Evolutionary conservation across 495 filamentous ascomycete species (phyloP).

Genomic region (Niebla homalea): DNA sequence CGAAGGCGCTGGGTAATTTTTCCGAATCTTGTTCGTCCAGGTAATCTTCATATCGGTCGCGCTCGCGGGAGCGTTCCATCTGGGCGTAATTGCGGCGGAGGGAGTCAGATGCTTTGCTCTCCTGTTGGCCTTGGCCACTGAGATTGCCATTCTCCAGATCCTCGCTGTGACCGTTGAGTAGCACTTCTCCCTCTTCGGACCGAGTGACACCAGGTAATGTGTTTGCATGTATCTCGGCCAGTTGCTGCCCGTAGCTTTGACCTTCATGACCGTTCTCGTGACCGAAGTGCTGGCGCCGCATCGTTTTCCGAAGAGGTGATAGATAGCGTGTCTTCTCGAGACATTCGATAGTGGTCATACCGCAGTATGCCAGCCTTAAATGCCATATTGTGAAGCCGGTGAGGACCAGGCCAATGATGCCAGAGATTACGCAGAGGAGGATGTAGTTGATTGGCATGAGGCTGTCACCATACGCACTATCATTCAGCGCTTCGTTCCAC

Average conservation of each 20-base stretch:
- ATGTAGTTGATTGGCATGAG: constrained; percentile 85
- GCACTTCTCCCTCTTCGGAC: constrained; percentile 64
- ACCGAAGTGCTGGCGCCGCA: constrained; percentile 48
- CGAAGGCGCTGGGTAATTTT: constrained; percentile 82
- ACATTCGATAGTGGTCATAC: constrained; percentile 88
- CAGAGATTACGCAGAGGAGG: constrained; percentile 68
- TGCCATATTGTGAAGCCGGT: constrained; percentile 90
- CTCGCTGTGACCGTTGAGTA: constrained; percentile 12
- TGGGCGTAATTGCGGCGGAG: constrained; percentile 52
- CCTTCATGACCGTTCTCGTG: constrained; percentile 37
- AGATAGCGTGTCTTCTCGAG: constrained; percentile 90
- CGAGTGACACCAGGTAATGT: constrained; percentile 67
- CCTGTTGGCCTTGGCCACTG: constrained; percentile 4
- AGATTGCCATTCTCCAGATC: constrained; percentile 16
- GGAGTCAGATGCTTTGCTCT: constrained; percentile 29
- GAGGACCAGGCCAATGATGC: constrained; percentile 82
- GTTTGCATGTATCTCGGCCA: constrained; percentile 71
- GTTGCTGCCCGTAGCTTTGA: constrained; percentile 58
- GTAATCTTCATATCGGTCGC: constrained; percentile 70
- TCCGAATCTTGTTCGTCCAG: constrained; percentile 76
- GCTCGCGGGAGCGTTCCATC: constrained; percentile 57
- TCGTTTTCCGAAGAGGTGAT: constrained; percentile 54
- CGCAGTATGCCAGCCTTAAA: constrained; percentile 60
- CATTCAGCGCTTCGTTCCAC: constrained; percentile 61
- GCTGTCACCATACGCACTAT: constrained; percentile 47